Evolutionary conservation across 805 yeast species (phyloP).

Genomic region (Yarrowia divulgata): DNA sequence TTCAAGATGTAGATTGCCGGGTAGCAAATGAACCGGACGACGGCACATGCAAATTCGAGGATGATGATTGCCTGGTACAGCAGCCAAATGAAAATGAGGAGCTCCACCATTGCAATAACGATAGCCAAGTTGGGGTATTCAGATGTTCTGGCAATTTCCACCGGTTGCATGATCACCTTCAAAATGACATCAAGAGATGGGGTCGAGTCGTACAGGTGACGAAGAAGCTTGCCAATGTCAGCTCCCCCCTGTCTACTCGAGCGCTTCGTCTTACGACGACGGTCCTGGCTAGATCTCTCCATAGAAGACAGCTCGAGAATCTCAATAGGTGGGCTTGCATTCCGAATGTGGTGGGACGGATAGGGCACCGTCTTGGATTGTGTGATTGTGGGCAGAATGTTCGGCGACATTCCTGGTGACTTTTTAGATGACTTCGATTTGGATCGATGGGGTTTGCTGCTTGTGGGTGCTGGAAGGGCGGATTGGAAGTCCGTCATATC

Average conservation of each 20-base stretch:
- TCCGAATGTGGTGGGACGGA: neutral
- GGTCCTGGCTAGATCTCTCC: neutral
- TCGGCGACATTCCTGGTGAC: constrained; percentile 11
- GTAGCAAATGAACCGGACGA: constrained; percentile 43
- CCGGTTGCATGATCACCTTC: constrained; percentile 18
- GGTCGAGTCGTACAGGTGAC: neutral
- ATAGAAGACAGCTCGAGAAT: constrained; percentile 2
- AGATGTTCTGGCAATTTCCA: constrained; percentile 12
- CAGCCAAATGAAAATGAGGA: constrained; percentile 41
- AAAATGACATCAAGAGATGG: constrained; percentile 1
- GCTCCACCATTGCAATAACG: constrained; percentile 36
- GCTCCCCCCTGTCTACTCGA: neutral
- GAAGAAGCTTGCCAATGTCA: neutral
- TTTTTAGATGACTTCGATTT: constrained; percentile 2
- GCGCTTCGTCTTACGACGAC: constrained; percentile 18
- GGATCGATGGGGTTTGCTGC: constrained; percentile 12
- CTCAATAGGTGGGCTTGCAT: constrained; percentile 10
- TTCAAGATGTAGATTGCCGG: constrained; percentile 43
- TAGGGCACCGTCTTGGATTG: constrained; percentile 27
- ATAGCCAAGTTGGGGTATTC: constrained; percentile 15
- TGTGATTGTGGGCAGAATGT: constrained; percentile 8
- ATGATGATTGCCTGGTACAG: constrained; percentile 41
- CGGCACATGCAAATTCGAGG: constrained; percentile 41
- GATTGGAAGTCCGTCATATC: neutral
- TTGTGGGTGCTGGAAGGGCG: neutral